A percentile compares a stretch with the other conserved stretches of the same genome.
Evolutionary conservation across 345 rosid species (phyloP).

Genomic region (Lagerstroemia speciosa): DNA sequence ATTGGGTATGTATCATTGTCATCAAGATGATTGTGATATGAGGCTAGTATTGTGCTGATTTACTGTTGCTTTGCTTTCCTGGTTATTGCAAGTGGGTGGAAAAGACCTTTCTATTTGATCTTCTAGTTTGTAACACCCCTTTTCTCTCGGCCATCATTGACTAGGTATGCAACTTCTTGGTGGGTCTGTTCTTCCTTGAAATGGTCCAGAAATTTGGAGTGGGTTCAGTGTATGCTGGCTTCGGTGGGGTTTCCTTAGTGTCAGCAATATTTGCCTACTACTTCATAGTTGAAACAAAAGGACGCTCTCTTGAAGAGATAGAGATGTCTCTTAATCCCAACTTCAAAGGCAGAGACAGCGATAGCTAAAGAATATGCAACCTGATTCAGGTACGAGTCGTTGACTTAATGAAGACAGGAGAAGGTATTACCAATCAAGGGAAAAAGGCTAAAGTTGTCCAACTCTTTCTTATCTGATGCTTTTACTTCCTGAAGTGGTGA

Average conservation of each 20-base stretch:
- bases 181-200: conserved; percentile 70
- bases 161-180: conserved; percentile 69
- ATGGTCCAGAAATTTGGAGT: conserved; percentile 49
- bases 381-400: neutral
- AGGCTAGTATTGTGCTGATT: neutral
- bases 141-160: neutral
- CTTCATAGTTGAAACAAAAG: conserved; percentile 61
- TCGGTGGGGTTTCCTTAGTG: conserved; percentile 50
- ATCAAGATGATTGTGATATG: neutral
- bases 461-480: neutral
- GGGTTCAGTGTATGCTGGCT: conserved; percentile 46
- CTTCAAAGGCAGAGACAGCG: conserved; percentile 9
- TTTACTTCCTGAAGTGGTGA: neutral
- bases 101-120: neutral
- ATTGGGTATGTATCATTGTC: conserved; percentile 45
- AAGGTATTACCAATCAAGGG: no score
- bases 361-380: neutral
- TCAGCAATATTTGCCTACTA: conserved; percentile 49
- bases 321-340: conserved; percentile 50
- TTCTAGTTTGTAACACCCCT: neutral
- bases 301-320: conserved; percentile 70
- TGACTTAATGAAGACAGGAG: neutral
- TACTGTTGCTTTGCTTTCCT: neutral
- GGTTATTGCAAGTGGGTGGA: neutral
- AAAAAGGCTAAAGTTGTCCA: no score